Evolutionary conservation across 345 rosid species (phyloP).

Genomic region (Noccaea bulbosa): DNA sequence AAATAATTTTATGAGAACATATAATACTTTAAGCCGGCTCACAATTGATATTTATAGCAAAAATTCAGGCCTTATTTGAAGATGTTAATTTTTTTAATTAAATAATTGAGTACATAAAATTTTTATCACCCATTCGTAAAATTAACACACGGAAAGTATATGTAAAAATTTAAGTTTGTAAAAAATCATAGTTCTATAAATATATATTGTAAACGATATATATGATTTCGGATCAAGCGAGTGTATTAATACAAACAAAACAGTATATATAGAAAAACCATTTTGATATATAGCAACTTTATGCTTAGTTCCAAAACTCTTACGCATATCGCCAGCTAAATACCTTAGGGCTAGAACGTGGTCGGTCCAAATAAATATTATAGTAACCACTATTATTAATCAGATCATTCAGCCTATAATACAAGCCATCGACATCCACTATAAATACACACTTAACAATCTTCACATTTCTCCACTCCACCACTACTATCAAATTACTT

Average conservation of each 20-base stretch:
- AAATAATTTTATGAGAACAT: neutral
- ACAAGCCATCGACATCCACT: conserved; percentile 15
- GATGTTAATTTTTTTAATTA: too few species aligned
- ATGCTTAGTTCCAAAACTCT: conserved; percentile 23
- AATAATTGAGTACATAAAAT: neutral
- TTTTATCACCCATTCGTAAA: neutral
- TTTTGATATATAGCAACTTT: conserved; percentile 22
- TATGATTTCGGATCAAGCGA: too few species aligned
- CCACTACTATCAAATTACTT: conserved; percentile 26
- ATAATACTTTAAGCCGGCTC: neutral
- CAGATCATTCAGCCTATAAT: conserved; percentile 19
- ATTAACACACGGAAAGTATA: neutral
- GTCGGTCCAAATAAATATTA: conserved; percentile 30
- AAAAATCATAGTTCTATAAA: too few species aligned
- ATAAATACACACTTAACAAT: conserved; percentile 31
- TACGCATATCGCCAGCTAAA: conserved; percentile 37
- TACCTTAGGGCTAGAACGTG: conserved; percentile 35
- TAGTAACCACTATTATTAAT: conserved; percentile 20
- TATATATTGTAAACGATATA: too few species aligned
- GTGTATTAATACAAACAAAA: conserved; percentile 2
- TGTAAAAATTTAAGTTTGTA: too few species aligned
- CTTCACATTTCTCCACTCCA: conserved; percentile 29
- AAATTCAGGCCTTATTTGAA: neutral
- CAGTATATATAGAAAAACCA: conserved; percentile 14
- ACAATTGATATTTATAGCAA: neutral